Percentiles rank a stretch among this genome's conserved stretches.
phyloP scores from a whole-genome alignment of 306 rosid genomes.

The Bauhinia variegata region DNA sequence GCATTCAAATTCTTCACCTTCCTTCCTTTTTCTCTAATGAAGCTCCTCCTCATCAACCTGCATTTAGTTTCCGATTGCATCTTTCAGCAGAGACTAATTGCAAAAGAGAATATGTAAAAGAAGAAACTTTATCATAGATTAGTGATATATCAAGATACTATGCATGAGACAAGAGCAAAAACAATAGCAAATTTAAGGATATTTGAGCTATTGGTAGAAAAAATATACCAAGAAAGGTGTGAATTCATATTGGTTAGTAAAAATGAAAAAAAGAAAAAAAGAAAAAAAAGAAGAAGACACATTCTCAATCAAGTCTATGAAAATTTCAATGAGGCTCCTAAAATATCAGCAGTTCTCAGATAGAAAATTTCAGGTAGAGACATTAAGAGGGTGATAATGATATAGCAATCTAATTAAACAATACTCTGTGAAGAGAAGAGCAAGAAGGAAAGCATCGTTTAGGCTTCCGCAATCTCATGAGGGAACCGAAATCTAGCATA shows the following conservation, averaged over 20 bases:
- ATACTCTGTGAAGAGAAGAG: constrained; percentile 76
- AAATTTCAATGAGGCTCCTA: constrained; percentile 17
- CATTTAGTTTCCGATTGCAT: constrained; percentile 34
- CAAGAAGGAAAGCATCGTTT: constrained; percentile 89
- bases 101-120: constrained; percentile 15
- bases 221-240: too few species aligned
- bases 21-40: constrained; percentile 68
- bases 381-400: not conserved
- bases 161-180: too few species aligned
- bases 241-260: not conserved
- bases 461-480: constrained; percentile 85
- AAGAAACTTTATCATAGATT: not conserved
- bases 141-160: too few species aligned
- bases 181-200: too few species aligned
- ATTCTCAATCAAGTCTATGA: constrained; percentile 7
- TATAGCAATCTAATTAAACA: constrained; percentile 12
- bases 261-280: constrained; percentile 17
- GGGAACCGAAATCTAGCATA: constrained; percentile 47
- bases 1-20: constrained; percentile 73
- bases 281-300: too few species aligned
- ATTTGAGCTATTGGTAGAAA: too few species aligned
- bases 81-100: constrained; percentile 34
- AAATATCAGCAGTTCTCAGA: constrained; percentile 14
- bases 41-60: constrained; percentile 90
- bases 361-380: constrained; percentile 16